Base-by-base conservation (phyloP, 2,329 filamentous ascomycete species). In the Calonectria fujianensis region DNA sequence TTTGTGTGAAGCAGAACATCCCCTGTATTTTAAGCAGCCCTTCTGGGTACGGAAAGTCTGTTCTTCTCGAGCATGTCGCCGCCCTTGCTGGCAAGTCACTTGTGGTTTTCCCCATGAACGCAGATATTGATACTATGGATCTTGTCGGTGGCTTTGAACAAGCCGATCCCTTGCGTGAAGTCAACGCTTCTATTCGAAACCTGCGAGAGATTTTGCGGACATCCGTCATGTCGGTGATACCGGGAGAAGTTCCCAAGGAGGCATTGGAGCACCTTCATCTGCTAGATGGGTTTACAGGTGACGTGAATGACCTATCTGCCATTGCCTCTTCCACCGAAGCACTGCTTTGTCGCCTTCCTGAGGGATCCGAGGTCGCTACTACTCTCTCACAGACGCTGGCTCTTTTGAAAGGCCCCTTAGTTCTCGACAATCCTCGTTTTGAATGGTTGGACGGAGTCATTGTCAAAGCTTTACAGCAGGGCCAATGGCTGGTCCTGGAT, bases 101-200 rank as follows among this genome's bases (percentile, higher is more conserved):
- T 4, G 91, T 96, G 39, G 94, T 95, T 20, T 95, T 98, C 80
- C 93, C 96, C 0, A 92, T 99, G 86, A 99, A 98, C 82, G 94
- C 96, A 9, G 97, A 99, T 80, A 94, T 98, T 57, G 97, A 99
- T 84, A 96, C 96, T 0, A 98, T 98, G 93, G 97, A 99, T 85
- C 91, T 99, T 71, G 95, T 99, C 72, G 97, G 97, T 81, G 97
- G 97, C 0, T 99, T 98, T 82, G 97, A 99, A 84, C 97, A 99
- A 85, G 93, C 95, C 24, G 97, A 99, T 82, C 92, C 95, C 29
- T 89, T 94, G 67, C 91, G 96, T 70, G 91, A 94, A 75, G 88
- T 95, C 6, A 93, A 94, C 69, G 87, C 88, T n/a, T 82, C 84
- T 16, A 82, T 92, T 35, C 87, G 90, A 63, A 80, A 81, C 39